Evolutionary conservation across 441 rosid species (phyloP), one percentile per base, ranked within the genome.

Genomic region (Viola pubescens): DNA sequence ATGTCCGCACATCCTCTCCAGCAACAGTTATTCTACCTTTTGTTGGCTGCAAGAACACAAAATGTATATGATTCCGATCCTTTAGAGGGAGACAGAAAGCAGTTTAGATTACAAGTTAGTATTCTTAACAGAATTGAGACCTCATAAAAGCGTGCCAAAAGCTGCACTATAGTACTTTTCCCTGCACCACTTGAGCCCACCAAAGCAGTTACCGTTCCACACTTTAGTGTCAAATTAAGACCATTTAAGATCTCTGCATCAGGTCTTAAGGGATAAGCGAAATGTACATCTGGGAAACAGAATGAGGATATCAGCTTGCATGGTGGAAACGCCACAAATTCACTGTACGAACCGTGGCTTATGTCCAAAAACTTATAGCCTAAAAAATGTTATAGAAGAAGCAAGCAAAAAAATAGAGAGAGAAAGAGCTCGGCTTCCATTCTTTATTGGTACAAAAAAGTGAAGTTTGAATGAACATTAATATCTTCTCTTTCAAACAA

Each of bases 161-260:
- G 81, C 78, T 91, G 98, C 65, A 91, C 96, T 65, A 91, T 70
- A 45, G 98, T 91, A 70, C 96, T 91, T 76, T 91, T 91, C 39
- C 98, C 98, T 34, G 98, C 87, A 74, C 98, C 98, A 62, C 98
- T 91, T 64, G 95, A 70, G 53, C 98, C 98, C 57, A 91, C 98
- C 59, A 91, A 77, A 63, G 98, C 98, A 61, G 94, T 91, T 67
- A 89, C 84, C 38, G 88, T 82, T 72, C 98, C 97, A 54, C 76
- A 78, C 64, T 80, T 87, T 37, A 91, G 79, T 2, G 81, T 82
- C 68, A 91, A 75, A 73, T 71, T 80, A 68, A 91, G 81, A 66
- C 87, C 89, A 52, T 66, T 82, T 54, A 89, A 76, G 60, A 91
- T 83, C 80, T 81, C 81, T 54, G 81, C 85, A 55, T 82, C 90